Evolutionary conservation across 192 early-diverging fungal species (phyloP), one percentile per base, ranked within the genome.

Genomic region (Chytriomyces sp.): DNA sequence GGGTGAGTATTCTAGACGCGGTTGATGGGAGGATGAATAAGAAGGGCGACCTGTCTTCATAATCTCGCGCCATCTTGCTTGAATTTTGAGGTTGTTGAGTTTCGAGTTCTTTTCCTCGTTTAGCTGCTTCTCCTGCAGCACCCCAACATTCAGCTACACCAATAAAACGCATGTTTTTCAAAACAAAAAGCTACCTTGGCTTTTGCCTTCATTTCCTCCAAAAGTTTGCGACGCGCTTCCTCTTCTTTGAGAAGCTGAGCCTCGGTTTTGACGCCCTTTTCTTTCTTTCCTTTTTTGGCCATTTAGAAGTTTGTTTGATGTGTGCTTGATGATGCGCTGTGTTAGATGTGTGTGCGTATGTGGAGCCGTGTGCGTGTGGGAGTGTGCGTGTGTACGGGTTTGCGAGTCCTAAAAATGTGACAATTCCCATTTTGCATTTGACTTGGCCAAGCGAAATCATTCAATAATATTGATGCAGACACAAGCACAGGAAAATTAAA

Each of bases 31-130:
- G 13, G 9, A 24, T 16, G 59, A 62, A 59, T 43, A n/a, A 48
- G 10, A 68, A 7, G 23, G 45, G 67, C 53, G 71, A 90, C 87
- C 86, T 18, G 70, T 67, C 48, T 87, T 90, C 89, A 90, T 90
- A n/a, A 90, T 82, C 24, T 89, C 87, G 48, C 86, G 48, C 89
- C 89, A 90, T 84, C 84, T 69, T 57, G 79, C 86, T 67, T 89
- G 83, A 44, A 90, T 89, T 77, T 90, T 90, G 64, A 89, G 69
- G 28, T 61, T 60, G 67, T 89, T 90, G 23, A 90, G 72, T 49
- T 80, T 82, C 50, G 83, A 80, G 71, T 84, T 86, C 53, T 88
- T 86, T 67, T 86, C 84, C 67, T 90, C 89, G 46, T 81, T 61
- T 1, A 47, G 72, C 60, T 82, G 82, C 75, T 81, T 82, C 61